These are phyloP conservation scores for Solanum lycopersicoides DNA, from an alignment of 257 asterid species.

Conservation along the genomic window DNA sequence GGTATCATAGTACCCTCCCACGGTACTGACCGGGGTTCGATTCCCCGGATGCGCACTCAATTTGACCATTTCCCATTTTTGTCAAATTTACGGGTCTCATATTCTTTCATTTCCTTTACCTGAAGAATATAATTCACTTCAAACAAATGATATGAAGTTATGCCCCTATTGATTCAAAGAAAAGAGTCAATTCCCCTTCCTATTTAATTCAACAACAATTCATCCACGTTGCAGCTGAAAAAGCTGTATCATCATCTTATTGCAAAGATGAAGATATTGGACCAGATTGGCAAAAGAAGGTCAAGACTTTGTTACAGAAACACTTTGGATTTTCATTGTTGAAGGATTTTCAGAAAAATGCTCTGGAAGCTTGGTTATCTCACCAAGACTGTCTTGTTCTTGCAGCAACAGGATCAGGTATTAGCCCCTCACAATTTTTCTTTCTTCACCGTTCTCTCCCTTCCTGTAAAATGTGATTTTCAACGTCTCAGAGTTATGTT, in stretches of 20 bases:
- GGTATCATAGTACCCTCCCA: constrained; percentile 99
- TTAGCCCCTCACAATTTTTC: not conserved
- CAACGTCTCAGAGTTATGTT: too few relatives aligned
- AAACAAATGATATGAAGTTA: not conserved
- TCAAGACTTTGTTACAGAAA: constrained; percentile 20
- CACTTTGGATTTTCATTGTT: constrained; percentile 49
- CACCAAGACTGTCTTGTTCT: constrained; percentile 62
- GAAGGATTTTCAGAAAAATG: constrained; percentile 67
- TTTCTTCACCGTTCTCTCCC: not conserved
- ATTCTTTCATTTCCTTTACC: too few relatives aligned
- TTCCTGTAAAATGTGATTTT: not conserved
- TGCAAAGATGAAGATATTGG: constrained; percentile 25
- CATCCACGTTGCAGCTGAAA: constrained; percentile 1
- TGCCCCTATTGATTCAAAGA: not conserved
- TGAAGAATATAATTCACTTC: not conserved
- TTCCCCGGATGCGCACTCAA: constrained; percentile 34
- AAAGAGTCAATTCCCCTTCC: too few relatives aligned
- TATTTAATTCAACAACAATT: too few relatives aligned
- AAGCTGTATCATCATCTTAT: not conserved
- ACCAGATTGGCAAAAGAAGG: constrained; percentile 45
- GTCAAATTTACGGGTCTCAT: not conserved
- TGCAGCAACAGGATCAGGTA: constrained; percentile 92
- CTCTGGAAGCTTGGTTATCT: constrained; percentile 53
- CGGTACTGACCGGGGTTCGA: too few relatives aligned
- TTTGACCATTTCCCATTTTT: too few relatives aligned